A percentile compares a stretch with the other conserved stretches of the same genome.
Evolutionary conservation across 2,329 filamentous ascomycete genomes (phyloP).

Genomic region (Cytospora piceicola): DNA sequence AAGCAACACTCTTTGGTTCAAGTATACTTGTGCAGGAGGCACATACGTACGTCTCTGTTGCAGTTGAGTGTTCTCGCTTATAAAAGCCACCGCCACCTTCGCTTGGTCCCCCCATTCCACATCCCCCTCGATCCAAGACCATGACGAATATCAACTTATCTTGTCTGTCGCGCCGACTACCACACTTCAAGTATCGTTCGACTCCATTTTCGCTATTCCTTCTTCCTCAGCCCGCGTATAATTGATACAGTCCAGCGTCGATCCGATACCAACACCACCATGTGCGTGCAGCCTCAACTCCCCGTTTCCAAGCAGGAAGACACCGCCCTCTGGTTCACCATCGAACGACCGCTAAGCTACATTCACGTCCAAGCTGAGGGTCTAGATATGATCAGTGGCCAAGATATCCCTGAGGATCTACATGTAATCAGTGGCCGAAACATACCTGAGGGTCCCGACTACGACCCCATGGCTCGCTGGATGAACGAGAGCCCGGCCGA

Average conservation of each 20-base stretch:
- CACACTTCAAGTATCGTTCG: background rate
- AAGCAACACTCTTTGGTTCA: no score
- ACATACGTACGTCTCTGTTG: no score
- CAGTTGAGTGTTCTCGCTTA: no score
- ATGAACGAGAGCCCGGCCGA: slow-evolving; percentile 1
- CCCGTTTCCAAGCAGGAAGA: background rate
- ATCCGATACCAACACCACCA: background rate
- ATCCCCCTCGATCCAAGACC: background rate
- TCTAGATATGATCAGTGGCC: background rate
- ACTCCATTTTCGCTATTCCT: background rate
- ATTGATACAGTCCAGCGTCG: background rate
- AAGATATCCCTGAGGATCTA: background rate
- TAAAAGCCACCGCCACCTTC: no score
- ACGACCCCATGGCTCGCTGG: slow-evolving; percentile 12
- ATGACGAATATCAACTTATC: background rate
- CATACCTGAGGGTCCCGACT: background rate
- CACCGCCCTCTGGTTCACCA: no score
- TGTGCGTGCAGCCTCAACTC: slow-evolving; percentile 7
- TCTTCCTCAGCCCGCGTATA: background rate
- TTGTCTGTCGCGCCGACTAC: background rate
- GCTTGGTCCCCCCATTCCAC: no score
- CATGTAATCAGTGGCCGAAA: background rate
- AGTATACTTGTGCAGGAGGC: no score
- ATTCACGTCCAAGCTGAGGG: background rate
- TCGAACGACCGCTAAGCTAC: background rate